These are phyloP conservation scores for Pseudogymnoascus sp. DNA, from an alignment of 2,329 filamentous ascomycete genomes.

Conservation along the genomic window DNA sequence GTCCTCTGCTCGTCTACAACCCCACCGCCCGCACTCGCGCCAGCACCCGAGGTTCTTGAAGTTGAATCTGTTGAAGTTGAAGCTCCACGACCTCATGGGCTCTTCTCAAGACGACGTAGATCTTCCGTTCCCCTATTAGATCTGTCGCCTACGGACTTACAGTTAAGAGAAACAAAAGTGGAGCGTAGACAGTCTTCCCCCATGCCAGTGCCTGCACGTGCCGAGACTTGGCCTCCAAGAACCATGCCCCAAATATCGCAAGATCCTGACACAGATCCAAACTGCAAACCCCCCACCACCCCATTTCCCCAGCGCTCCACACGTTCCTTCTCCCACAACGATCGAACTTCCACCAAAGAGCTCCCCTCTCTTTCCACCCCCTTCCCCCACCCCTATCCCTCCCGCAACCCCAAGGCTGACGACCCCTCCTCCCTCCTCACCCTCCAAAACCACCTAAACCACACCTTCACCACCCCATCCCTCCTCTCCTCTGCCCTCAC, in stretches of 20 bases:
- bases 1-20: background rate
- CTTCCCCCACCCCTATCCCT: background rate
- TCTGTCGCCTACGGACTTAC: background rate
- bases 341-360: background rate
- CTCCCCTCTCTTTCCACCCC: background rate
- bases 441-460: background rate
- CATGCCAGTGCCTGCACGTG: background rate
- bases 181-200: background rate
- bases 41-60: background rate
- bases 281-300: background rate
- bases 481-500: background rate
- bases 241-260: background rate
- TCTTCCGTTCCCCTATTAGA: background rate
- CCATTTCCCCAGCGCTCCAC: background rate
- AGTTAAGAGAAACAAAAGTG: background rate
- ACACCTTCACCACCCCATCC: background rate
- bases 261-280: background rate
- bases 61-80: background rate
- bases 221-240: background rate
- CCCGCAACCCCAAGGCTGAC: background rate
- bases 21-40: background rate
- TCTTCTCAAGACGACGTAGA: background rate
- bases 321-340: background rate
- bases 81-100: background rate
- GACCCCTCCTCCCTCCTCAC: background rate